A percentile compares a stretch with the other conserved stretches of the same genome.
Conservation (phyloP, 805 yeast species). For the Schwanniomyces occidentalis region DNA sequence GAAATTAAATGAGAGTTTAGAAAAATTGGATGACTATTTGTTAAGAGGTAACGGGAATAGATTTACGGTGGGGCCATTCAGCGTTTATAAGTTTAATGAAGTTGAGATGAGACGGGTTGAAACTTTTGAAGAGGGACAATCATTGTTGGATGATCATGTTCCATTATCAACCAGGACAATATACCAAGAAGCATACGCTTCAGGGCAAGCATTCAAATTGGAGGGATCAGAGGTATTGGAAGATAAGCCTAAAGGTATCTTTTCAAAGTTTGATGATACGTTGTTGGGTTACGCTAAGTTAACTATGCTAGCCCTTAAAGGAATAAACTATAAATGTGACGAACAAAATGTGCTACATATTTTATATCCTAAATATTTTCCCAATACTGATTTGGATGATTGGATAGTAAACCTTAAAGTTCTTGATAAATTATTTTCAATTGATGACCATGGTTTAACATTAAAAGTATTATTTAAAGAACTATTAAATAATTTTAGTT, state of each 20-base stretch:
- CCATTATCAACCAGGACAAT: too few relatives aligned
- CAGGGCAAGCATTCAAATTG: too few relatives aligned
- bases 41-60: constrained; percentile 5
- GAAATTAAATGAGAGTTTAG: constrained; percentile 40
- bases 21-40: constrained; percentile 23
- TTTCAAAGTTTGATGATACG: constrained; percentile 36
- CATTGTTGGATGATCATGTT: too few relatives aligned
- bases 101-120: too few relatives aligned
- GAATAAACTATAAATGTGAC: constrained; percentile 32
- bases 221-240: too few relatives aligned
- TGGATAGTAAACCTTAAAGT: constrained; percentile 31
- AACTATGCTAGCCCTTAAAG: constrained; percentile 43
- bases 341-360: constrained; percentile 47
- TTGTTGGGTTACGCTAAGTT: constrained; percentile 38
- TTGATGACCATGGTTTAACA: constrained; percentile 10
- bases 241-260: constrained; percentile 26
- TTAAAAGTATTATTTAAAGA: constrained; percentile 21
- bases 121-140: too few relatives aligned
- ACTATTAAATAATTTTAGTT: constrained; percentile 17
- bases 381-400: constrained; percentile 42
- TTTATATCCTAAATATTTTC: constrained; percentile 44
- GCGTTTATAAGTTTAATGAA: constrained; percentile 17
- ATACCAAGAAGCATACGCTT: too few relatives aligned
- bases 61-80: constrained; percentile 25
- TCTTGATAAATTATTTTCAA: constrained; percentile 15